Evolutionary conservation across 1,284 basidiomycete genomes (phyloP), one percentile per base, ranked within the genome.

Genomic region (Rhodotorula sp.): DNA sequence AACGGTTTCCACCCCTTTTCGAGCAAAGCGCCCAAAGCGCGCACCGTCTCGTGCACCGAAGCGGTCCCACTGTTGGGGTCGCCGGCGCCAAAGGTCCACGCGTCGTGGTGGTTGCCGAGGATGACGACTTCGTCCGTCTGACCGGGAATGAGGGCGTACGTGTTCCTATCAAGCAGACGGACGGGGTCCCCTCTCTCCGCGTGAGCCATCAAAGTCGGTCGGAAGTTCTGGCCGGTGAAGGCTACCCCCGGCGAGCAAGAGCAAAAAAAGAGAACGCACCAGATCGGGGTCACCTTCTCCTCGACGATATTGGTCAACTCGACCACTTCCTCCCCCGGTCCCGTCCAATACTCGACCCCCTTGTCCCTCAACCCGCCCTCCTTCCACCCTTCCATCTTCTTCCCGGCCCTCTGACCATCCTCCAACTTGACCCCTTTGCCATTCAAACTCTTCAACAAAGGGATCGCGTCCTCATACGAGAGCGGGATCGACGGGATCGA

Each of bases 41-140:
- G 87, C 69, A 95, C 85, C 38, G 93, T 84, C 80, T 97, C 93
- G 77, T 89, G 86, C 23, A 95, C 83, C n/a, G 90, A 87, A 1
- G 90, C 91, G 0, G 93, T 92, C 14, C 95, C 94, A 21, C 90
- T 92, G 56, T 86, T 89, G 2, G 95, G 95, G 81, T 98, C 95
- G 14, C 87, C 81, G 0, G 86, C 58, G 86, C 93, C 82, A 62
- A 80, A 82, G 8, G 79, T 78, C 79, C 28, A 77, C 87, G 90
- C 91, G 83, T 95, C 92, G 64, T 92, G 86, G 80, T 95, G 93
- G 77, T 89, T 90, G 15, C 93, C 95, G 68, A 97, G 80, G 34
- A 67, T 47, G 31, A 95, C 86, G 1, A 95, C 88, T 79, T 97
- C 92, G 77, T 94, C 88, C 73, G 79, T 73, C 75, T 90, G 87